Base-by-base conservation (phyloP, 2,329 filamentous ascomycete genomes). In the Epichloe gansuensis region DNA sequence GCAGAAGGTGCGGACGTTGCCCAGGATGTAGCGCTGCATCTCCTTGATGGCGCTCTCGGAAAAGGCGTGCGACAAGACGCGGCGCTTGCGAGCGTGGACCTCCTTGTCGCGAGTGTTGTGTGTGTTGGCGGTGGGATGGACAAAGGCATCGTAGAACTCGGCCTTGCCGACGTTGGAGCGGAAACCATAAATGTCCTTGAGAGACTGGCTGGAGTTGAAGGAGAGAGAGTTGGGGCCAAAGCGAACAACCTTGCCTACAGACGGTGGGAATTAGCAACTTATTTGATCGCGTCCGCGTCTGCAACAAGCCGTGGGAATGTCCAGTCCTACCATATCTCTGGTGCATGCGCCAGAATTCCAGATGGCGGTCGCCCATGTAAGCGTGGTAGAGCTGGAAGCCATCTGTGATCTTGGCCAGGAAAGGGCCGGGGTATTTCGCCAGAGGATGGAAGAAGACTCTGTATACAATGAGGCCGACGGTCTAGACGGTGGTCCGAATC, bases 211-310 rank as follows among this genome's bases (percentile, higher is more conserved):
- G 52, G 81, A 83, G 73, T 93, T 91, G 71, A 94, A 80, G 1
- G 83, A 88, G 43, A 95, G 71, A 55, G 80, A 81, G 66, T 89
- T 88, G 45, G 88, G 88, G 0, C 85, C 86, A 58, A 85, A 87
- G 31, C 88, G 85, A n/a, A 91, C 85, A 49, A 82, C 66, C n/a
- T 74, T 71, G 59, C 81, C 79, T 81, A 47, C 15, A 28, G 46
- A 11, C 6, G 5, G 38, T 17, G 25, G 42, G n/a, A 23, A 25
- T 52, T 39, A 46, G 50, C 25, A n/a, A 46, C 43, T 31, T 31
- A 11, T 31, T 31, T 11, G 3, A 31, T 4, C 31, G 3, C 31
- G 31, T 31, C 31, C 31, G 3, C 31, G 31, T 31, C 31, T 31
- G 31, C 31, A 11, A 8, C 31, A 31, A 31, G 31, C 31, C 31